These are phyloP conservation scores for Pseudovirgaria hyperparasitica DNA, from an alignment of 2,329 filamentous ascomycete species.

Conservation along the genomic window DNA sequence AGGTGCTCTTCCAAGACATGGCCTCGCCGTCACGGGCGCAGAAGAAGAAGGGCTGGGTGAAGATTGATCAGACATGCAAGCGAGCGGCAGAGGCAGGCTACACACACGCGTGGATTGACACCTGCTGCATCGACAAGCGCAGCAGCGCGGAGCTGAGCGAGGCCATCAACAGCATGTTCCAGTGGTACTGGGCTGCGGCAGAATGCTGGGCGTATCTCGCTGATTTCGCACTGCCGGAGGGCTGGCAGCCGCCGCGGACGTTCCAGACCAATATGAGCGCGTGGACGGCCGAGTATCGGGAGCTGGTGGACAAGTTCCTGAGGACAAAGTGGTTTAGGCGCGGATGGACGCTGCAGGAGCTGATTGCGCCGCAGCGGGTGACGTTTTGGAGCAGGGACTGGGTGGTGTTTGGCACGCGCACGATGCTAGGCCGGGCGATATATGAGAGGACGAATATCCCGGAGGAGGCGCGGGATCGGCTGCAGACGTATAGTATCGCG, in stretches of 20 bases:
- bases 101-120: conserved; percentile 1
- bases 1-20: conserved; percentile 11
- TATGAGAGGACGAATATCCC: no score
- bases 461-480: no score
- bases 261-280: neutral
- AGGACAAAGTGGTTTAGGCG: conserved; percentile 3
- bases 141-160: conserved; percentile 4
- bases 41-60: neutral
- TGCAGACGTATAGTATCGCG: neutral
- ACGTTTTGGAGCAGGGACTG: no score
- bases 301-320: neutral
- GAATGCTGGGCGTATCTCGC: neutral
- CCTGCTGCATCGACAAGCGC: conserved; percentile 4
- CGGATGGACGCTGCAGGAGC: conserved; percentile 3
- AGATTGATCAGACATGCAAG: neutral
- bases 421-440: no score
- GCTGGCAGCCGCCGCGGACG: no score
- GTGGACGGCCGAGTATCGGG: no score
- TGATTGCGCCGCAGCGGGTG: no score
- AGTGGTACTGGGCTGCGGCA: conserved; percentile 1
- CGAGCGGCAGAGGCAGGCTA: neutral
- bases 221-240: neutral
- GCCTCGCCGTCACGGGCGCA: neutral
- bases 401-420: no score
- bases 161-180: conserved; percentile 6